A percentile compares a stretch with the other conserved stretches of the same genome.
Evolutionary conservation across 2,329 filamentous ascomycete species (phyloP).

Genomic region (Ophiocordyceps unilateralis): DNA sequence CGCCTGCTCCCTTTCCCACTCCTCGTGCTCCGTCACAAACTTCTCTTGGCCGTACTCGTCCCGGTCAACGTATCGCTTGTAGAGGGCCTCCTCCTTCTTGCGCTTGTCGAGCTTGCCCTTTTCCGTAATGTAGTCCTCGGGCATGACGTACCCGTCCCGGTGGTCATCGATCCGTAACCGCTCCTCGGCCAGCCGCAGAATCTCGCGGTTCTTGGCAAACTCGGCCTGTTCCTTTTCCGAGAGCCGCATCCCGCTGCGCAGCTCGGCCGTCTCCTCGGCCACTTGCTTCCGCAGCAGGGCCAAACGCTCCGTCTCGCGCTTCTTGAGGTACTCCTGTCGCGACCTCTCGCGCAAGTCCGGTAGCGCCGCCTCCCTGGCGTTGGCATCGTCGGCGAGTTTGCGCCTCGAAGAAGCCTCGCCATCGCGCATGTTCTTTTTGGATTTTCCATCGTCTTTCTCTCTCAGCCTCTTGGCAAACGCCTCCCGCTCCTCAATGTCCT

Average conservation of each 20-base stretch:
- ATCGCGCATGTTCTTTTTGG: conserved; percentile 48
- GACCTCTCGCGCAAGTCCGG: conserved; percentile 69
- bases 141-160: conserved; percentile 79
- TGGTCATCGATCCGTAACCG: conserved; percentile 79
- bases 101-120: conserved; percentile 77
- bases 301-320: conserved; percentile 73
- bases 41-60: conserved; percentile 79
- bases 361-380: conserved; percentile 52
- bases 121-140: conserved; percentile 88
- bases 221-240: conserved; percentile 69
- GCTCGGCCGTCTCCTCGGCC: conserved; percentile 67
- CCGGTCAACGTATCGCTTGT: conserved; percentile 75
- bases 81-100: conserved; percentile 77
- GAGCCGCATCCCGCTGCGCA: conserved; percentile 57
- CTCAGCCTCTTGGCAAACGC: conserved; percentile 63
- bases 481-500: conserved; percentile 58
- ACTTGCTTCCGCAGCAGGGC: conserved; percentile 83
- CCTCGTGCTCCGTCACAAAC: conserved; percentile 84
- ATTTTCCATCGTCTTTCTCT: conserved; percentile 51
- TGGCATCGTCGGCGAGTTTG: conserved; percentile 32
- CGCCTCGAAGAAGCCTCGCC: conserved; percentile 40
- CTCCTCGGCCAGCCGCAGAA: conserved; percentile 68
- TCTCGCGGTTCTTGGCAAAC: conserved; percentile 75
- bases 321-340: conserved; percentile 83
- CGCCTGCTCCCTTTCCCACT: conserved; percentile 86